Conservation (phyloP, 2,329 filamentous ascomycete genomes). For the Colletotrichum phormii region DNA sequence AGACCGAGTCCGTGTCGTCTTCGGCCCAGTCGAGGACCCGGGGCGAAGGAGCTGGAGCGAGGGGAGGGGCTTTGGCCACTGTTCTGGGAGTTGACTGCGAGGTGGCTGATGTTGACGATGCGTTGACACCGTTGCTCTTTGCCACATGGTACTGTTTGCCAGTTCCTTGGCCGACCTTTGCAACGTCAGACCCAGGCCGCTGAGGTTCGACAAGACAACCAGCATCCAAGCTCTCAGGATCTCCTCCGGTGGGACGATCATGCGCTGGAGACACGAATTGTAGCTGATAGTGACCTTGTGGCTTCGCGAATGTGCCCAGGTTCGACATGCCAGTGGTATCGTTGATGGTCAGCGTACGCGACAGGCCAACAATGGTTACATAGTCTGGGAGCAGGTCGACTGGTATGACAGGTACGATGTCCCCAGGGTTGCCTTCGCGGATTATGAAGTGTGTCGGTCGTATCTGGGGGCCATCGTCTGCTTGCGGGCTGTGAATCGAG, state of each 20-base stretch:
- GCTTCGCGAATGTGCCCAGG: constrained; percentile 46
- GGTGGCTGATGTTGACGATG: not conserved
- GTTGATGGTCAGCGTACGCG: constrained; percentile 52
- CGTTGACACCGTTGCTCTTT: not conserved
- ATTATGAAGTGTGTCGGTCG: constrained; percentile 54
- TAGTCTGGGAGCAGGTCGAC: constrained; percentile 62
- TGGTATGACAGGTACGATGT: constrained; percentile 65
- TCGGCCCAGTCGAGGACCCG: constrained; percentile 33
- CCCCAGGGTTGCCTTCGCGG: constrained; percentile 46
- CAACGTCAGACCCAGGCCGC: not conserved
- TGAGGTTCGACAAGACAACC: not conserved
- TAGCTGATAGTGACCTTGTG: constrained; percentile 34
- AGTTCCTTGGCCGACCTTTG: not conserved
- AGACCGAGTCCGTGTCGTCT: constrained; percentile 29
- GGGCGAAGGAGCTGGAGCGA: not conserved
- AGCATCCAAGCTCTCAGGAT: not conserved
- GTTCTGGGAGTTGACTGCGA: not conserved
- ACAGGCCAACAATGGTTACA: constrained; percentile 56
- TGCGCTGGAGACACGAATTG: not conserved
- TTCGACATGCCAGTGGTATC: constrained; percentile 53
- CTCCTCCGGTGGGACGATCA: not conserved
- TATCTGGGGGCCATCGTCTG: constrained; percentile 11
- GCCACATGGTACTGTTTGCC: not conserved
- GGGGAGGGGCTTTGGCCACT: not conserved
- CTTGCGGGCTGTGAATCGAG: constrained; percentile 31